phyloP scores from a whole-genome alignment of 2,329 filamentous ascomycete species.

The Fusarium verticillioides region DNA sequence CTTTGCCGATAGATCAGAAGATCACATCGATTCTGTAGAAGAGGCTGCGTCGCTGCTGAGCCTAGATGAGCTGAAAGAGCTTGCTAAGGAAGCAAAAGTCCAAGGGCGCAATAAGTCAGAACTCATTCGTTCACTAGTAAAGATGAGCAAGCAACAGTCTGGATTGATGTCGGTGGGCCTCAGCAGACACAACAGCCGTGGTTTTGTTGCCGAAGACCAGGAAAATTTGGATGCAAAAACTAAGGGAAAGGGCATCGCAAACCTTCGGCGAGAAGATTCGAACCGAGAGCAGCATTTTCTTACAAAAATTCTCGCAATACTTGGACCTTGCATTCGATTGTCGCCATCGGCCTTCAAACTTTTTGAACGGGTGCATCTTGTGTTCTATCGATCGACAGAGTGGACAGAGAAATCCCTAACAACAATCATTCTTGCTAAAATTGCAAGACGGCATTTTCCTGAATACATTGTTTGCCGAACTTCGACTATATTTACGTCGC shows the following conservation, averaged over 20 bases:
- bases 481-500: constrained; percentile 85
- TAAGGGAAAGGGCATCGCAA: not conserved
- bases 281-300: constrained; percentile 81
- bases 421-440: constrained; percentile 92
- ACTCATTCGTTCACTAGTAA: constrained; percentile 77
- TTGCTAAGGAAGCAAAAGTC: constrained; percentile 88
- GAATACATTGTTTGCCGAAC: constrained; percentile 91
- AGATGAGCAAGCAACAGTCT: constrained; percentile 77
- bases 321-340: constrained; percentile 86
- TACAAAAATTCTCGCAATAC: constrained; percentile 78
- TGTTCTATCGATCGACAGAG: constrained; percentile 95
- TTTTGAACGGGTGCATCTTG: constrained; percentile 93
- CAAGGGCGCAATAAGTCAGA: constrained; percentile 90
- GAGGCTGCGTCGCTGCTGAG: constrained; percentile 84
- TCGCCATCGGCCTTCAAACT: constrained; percentile 78
- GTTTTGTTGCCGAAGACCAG: constrained; percentile 60
- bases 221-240: constrained; percentile 46
- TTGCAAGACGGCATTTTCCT: constrained; percentile 87
- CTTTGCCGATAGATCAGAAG: constrained; percentile 83
- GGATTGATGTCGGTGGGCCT: constrained; percentile 78
- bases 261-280: constrained; percentile 49
- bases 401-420: constrained; percentile 98
- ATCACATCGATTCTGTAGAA: constrained; percentile 79
- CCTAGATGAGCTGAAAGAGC: constrained; percentile 85
- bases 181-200: constrained; percentile 70